These are phyloP conservation scores for Phytophthora boehmeriae DNA, from an alignment of 352 stramenopile species.

Conservation along the genomic window DNA sequence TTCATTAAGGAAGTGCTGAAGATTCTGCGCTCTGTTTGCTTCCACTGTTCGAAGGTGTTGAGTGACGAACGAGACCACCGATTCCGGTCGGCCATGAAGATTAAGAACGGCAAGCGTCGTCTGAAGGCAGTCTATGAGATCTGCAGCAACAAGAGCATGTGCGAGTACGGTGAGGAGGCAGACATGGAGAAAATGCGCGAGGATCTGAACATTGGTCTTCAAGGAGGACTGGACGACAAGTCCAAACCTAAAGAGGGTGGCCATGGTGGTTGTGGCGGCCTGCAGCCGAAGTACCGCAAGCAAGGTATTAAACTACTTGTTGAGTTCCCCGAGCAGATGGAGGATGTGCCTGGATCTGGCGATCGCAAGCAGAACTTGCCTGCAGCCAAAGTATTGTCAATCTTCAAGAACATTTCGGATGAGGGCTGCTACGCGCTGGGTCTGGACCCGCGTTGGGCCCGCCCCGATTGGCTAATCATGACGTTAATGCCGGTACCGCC, in stretches of 20 bases:
- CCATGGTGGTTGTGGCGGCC: slow-evolving; percentile 80
- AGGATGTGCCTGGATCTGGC: slow-evolving; percentile 92
- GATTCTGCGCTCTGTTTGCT: slow-evolving; percentile 96
- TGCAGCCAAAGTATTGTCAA: slow-evolving; percentile 94
- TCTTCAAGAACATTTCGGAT: slow-evolving; percentile 98
- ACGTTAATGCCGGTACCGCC: slow-evolving; percentile 98
- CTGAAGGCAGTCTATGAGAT: slow-evolving; percentile 96
- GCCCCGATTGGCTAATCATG: slow-evolving; percentile 99
- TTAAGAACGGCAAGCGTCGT: slow-evolving; percentile 90
- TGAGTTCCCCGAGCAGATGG: slow-evolving; percentile 95
- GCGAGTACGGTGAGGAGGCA: slow-evolving; percentile 82
- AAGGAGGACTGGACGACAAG: slow-evolving; percentile 84
- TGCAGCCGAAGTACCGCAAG: slow-evolving; percentile 96
- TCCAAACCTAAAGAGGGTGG: slow-evolving; percentile 81
- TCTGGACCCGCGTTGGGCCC: slow-evolving; percentile 93
- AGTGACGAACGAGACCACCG: slow-evolving; percentile 91
- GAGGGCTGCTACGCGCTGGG: slow-evolving; percentile 96
- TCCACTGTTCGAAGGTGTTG: slow-evolving; percentile 96
- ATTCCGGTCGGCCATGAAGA: slow-evolving; percentile 84
- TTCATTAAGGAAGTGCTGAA: slow-evolving; percentile 97
- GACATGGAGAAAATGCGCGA: slow-evolving; percentile 92
- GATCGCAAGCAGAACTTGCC: slow-evolving; percentile 98
- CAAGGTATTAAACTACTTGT: slow-evolving; percentile 95
- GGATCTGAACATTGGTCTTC: slow-evolving; percentile 85
- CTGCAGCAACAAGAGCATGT: slow-evolving; percentile 91